Evolutionary conservation across 139 green algal genomes (phyloP), one percentile per base, ranked within the genome.

Genomic region (Trebouxia sp.): DNA sequence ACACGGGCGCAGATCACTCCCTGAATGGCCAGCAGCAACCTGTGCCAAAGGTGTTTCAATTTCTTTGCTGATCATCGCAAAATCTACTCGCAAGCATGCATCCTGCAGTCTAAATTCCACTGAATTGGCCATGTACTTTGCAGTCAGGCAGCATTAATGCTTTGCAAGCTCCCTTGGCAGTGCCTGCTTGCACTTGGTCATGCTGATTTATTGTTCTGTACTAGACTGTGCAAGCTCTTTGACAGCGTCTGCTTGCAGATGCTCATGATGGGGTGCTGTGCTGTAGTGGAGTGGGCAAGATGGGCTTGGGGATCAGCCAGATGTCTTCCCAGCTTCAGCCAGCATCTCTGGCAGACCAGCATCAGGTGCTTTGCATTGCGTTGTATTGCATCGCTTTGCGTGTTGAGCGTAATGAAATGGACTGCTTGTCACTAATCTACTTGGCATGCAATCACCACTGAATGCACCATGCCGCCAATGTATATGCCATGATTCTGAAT

Each of bases 221-320:
- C n/a, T n/a, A n/a, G n/a, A n/a, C n/a, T n/a, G n/a, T n/a, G n/a
- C n/a, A n/a, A n/a, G n/a, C n/a, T n/a, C n/a, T n/a, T n/a, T n/a
- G n/a, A n/a, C n/a, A n/a, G n/a, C n/a, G n/a, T n/a, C n/a, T n/a
- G 47, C 14, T 1, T 53, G 47, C 47, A 53, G 47, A 53, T 14
- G 14, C 47, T 53, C 47, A 53, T 53, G 47, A 14, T 53, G 3
- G 20, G n/a, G 41, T 69, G 1, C 30, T 41, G 28, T 28, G 30
- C 22, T 69, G 58, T 30, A 69, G 58, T 69, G 58, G 58, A 69
- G 58, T 69, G 58, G 58, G 30, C 28, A 69, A 69, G 58, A 69
- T 69, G 58, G 58, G 9, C 28, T 69, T 8, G 41, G 2, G 12
- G 58, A 69, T 30, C 58, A 69, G 30, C 58, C 58, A 69, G 28